Conservation (phyloP, 2,329 filamentous ascomycete species). For the Phialophora chinensis region DNA sequence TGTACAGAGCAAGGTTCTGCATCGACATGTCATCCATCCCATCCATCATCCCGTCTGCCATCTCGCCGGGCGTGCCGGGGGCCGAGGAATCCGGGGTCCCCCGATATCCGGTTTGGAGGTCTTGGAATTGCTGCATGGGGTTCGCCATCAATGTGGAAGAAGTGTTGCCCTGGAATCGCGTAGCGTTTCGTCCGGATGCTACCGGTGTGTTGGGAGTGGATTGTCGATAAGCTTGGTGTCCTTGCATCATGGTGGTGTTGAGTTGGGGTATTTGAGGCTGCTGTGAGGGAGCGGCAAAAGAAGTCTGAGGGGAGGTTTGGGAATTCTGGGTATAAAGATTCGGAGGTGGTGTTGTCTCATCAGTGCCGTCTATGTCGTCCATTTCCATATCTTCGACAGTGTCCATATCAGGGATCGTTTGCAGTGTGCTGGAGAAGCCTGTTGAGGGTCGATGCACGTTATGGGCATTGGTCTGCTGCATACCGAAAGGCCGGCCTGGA, state of each 20-base stretch:
- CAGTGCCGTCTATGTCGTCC: constrained; percentile 70
- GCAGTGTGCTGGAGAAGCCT: constrained; percentile 39
- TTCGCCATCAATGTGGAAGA: constrained; percentile 89
- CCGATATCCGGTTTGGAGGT: constrained; percentile 55
- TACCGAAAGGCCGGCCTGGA: constrained; percentile 39
- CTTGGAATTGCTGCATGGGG: constrained; percentile 66
- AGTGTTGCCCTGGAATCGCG: constrained; percentile 79
- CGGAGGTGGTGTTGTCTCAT: constrained; percentile 44
- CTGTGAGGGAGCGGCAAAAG: constrained; percentile 62
- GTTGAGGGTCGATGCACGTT: constrained; percentile 34
- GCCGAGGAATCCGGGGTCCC: constrained; percentile 69
- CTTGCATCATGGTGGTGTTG: constrained; percentile 77
- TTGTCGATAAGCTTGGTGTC: constrained; percentile 78
- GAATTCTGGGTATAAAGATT: constrained; percentile 61
- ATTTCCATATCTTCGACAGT: constrained; percentile 86
- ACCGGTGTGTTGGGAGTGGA: constrained; percentile 87
- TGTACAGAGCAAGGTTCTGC: constrained; percentile 54
- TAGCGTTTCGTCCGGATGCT: constrained; percentile 63
- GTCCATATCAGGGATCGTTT: constrained; percentile 48
- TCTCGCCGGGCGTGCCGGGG: constrained; percentile 72
- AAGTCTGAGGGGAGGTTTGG: constrained; percentile 70
- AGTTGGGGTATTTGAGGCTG: constrained; percentile 67
- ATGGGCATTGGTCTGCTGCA: constrained; percentile 35
- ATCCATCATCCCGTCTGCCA: constrained; percentile 75
- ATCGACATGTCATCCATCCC: constrained; percentile 67